phyloP scores from a whole-genome alignment of 352 stramenopile species.

The Pythium myriotylum region DNA sequence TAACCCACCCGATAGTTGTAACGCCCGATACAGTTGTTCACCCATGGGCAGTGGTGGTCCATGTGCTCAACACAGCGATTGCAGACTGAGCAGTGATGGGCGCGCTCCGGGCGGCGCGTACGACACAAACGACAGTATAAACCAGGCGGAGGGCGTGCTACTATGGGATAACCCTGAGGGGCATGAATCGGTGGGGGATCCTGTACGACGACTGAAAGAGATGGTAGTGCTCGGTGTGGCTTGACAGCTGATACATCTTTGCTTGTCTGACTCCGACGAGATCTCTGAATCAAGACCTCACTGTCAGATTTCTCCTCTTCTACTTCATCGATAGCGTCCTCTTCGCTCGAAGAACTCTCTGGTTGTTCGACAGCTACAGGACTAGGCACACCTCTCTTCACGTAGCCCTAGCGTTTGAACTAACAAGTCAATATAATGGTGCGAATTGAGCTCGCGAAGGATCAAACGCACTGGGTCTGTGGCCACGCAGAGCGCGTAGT shows the following conservation, averaged over 20 bases:
- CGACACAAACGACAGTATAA: slow-evolving; percentile 29
- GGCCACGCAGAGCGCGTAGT: slow-evolving; percentile 42
- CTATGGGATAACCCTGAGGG: neutral
- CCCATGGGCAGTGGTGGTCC: slow-evolving; percentile 98
- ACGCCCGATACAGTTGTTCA: slow-evolving; percentile 98
- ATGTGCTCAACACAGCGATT: slow-evolving; percentile 93
- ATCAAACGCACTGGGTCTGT: slow-evolving; percentile 32
- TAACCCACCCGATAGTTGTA: slow-evolving; percentile 88
- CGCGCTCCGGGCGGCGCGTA: slow-evolving; percentile 32
- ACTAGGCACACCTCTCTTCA: neutral
- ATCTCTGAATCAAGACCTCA: slow-evolving; percentile 21
- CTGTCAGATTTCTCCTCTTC: slow-evolving; percentile 17
- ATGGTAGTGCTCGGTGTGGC: neutral
- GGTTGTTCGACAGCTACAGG: neutral
- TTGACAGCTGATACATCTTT: neutral
- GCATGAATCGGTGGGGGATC: slow-evolving; percentile 21
- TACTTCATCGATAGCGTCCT: slow-evolving; percentile 24
- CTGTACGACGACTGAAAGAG: slow-evolving; percentile 2
- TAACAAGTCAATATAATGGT: too few species aligned
- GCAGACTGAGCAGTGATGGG: slow-evolving; percentile 83
- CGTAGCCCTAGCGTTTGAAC: slow-evolving; percentile 23
- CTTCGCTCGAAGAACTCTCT: slow-evolving; percentile 12
- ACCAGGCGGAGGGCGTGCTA: neutral
- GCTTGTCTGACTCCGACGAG: neutral
- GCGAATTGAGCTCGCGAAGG: neutral